Evolutionary conservation across 1,284 basidiomycete species (phyloP), one percentile per base, ranked within the genome.

Genomic region (Stereum hirsutum): DNA sequence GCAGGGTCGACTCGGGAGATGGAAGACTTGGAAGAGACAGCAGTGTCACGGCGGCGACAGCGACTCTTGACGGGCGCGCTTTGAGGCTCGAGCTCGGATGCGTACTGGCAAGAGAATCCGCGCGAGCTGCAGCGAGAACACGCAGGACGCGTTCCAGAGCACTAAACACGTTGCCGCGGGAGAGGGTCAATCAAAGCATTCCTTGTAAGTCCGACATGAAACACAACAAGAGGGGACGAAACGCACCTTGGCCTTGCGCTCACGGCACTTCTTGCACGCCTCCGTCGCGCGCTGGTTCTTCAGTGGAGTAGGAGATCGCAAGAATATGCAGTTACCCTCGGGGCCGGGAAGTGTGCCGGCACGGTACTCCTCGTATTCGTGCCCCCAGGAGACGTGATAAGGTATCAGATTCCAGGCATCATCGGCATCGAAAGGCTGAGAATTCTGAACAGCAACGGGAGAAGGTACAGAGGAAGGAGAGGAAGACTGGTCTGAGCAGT

Each of bases 211-310:
- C 33, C 30, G 33, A 23, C 27, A n/a, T n/a, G 37, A n/a, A 15
- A 20, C 14, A 6, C 7, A 28, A 39, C 21, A 30, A 19, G 17
- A 26, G 34, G 21, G 2, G 8, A 7, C 6, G 11, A 6, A 1
- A 42, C 57, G 40, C 44, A 69, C 68, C 62, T 70, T 70, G 8
- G 68, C 67, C 49, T 70, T 70, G 27, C 68, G 60, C 45, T 68
- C 64, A 21, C 68, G 62, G 51, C 68, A 70, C 45, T 63, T 66
- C 47, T 63, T 61, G 52, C 68, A 70, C 6, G 68, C 68, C 48
- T 65, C 63, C 15, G 58, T 54, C 1, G 67, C 68, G 28, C 65
- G 61, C 40, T 61, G 54, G 52, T 65, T 64, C 48, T 64, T 64
- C 42, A 65, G 50, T 5, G 66, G 65, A 4, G 65, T 68, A 14